Evolutionary conservation across 345 rosid species (phyloP), one percentile per base, ranked within the genome.

Genomic region (Abelmoschus esculentus): DNA sequence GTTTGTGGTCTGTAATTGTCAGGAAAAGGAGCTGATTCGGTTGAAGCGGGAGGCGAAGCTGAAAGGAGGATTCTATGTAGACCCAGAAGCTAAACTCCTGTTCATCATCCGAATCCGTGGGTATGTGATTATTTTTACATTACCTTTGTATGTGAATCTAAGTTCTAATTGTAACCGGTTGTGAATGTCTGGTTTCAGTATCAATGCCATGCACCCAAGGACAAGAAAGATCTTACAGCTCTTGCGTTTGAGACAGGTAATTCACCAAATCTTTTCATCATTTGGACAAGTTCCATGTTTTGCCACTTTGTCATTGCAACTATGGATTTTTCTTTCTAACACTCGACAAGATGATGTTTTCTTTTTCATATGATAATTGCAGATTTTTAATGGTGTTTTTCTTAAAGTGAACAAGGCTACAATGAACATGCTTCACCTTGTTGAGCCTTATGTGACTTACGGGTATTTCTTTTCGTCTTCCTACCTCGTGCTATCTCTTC

Each of bases 41-140:
- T 73, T 90, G 86, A 93, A 90, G 80, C 84, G 97, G 0, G 93
- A 89, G 79, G 98, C 96, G 0, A 90, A 87, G 76, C 71, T 90
- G 72, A 89, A 90, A 60, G 96, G 98, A 7, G 93, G 92, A 2
- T 93, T 93, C 72, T 93, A 93, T 81, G 98, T 90, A n/a, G 82
- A 85, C 31, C 93, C 97, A n/a, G 96, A 26, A 93, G 89, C 97
- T 10, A 93, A 90, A 77, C 89, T 89, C 2, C 40, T 90, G 78
- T 93, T 89, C 67, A 89, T 93, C 61, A 64, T 90, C 70, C 83
- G 97, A 53, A 90, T 90, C 32, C 89, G 86, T 71, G 96, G 95
- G 96, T 89, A 78, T 63, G 82, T 68, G 2, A 19, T 70, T 28
- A 5, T 38, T 46, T 32, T 11, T 0, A 11, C 13, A 19, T 47